Conservation (phyloP, 2,329 filamentous ascomycete species). For the Colletotrichum sp. region DNA sequence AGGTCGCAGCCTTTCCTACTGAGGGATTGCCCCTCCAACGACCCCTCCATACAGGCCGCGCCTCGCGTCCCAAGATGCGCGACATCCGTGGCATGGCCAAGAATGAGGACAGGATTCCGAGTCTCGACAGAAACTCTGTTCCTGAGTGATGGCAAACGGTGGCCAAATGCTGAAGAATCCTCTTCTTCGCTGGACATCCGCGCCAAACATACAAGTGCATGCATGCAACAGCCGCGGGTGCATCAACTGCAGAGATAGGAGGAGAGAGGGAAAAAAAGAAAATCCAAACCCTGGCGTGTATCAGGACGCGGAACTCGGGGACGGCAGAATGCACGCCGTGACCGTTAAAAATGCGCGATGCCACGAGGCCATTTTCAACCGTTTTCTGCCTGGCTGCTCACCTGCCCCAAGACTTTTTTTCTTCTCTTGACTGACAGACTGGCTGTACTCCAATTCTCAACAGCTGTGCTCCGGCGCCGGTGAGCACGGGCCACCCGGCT, state of each 20-base stretch:
- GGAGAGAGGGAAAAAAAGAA: not conserved
- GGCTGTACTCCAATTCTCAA: not conserved
- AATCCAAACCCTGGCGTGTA: not conserved
- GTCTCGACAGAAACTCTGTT: not conserved
- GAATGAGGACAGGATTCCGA: not conserved
- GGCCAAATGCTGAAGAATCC: not conserved
- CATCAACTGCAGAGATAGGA: not conserved
- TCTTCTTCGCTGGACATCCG: not conserved
- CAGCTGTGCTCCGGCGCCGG: not conserved
- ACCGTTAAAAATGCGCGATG: not conserved
- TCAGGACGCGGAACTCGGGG: not conserved
- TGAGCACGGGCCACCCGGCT: not conserved
- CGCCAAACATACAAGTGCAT: not conserved
- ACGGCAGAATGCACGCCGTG: constrained; percentile 8
- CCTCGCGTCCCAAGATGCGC: constrained; percentile 6
- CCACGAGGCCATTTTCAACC: not conserved
- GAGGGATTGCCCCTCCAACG: constrained; percentile 8
- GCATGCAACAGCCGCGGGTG: not conserved
- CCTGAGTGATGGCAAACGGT: not conserved
- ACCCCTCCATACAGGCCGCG: constrained; percentile 3
- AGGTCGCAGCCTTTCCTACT: constrained; percentile 8
- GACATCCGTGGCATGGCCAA: not conserved
- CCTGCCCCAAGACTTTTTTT: not conserved
- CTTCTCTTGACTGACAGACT: not conserved
- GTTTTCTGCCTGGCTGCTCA: not conserved